Conservation (phyloP, 768 basidiomycete genomes). For the Tylopilus subfusipes region DNA sequence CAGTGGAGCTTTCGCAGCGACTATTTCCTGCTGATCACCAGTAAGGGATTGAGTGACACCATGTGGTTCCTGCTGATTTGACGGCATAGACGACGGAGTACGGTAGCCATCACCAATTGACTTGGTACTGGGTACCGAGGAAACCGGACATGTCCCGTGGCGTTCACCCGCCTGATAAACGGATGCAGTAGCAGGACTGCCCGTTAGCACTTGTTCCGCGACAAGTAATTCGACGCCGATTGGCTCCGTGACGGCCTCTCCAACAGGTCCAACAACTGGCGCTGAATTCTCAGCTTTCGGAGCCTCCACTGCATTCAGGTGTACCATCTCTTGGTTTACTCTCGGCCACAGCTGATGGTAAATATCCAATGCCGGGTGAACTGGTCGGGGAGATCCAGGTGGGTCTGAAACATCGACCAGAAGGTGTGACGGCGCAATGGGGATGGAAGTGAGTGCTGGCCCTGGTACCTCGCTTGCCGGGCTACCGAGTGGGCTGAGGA, state of each 20-base stretch:
- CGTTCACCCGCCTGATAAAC: background rate
- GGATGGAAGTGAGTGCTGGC: background rate
- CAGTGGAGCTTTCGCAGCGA: background rate
- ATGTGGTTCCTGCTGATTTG: background rate
- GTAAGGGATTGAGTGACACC: background rate
- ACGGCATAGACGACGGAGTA: slow-evolving; percentile 13
- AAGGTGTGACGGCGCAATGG: slow-evolving; percentile 2
- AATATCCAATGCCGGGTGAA: slow-evolving; percentile 14
- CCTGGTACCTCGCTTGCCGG: slow-evolving; percentile 7
- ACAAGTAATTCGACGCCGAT: slow-evolving; percentile 25
- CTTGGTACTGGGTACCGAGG: slow-evolving; percentile 8
- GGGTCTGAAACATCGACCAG: slow-evolving; percentile 8
- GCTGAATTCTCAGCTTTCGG: background rate
- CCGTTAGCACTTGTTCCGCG: slow-evolving; percentile 28
- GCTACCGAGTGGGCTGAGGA: slow-evolving; percentile 24
- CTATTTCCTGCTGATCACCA: background rate
- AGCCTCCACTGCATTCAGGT: slow-evolving; percentile 23
- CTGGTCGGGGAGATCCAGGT: slow-evolving; percentile 7
- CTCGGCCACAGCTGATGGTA: slow-evolving; percentile 34
- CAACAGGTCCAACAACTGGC: background rate
- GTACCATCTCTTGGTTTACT: slow-evolving; percentile 36
- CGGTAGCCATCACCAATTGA: slow-evolving; percentile 33
- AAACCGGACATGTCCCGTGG: background rate
- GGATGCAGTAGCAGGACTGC: slow-evolving; percentile 22
- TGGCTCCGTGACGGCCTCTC: background rate